Evolutionary conservation across 1,139 yeast genomes (phyloP).

Genomic region (Zygosaccharomyces sapae): DNA sequence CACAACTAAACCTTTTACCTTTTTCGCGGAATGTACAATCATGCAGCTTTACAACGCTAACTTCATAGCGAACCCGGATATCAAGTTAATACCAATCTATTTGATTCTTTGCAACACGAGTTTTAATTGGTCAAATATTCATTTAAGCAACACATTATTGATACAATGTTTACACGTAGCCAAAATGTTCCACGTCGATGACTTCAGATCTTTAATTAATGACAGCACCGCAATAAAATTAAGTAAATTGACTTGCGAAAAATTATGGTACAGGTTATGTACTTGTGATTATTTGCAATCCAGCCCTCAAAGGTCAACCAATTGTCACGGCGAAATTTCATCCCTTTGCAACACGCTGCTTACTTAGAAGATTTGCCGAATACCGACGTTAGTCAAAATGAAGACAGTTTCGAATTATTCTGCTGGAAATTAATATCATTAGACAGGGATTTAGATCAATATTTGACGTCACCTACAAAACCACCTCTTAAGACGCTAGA

Average conservation of each 20-base stretch:
- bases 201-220: conserved; percentile 19
- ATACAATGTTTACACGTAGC: conserved; percentile 26
- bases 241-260: conserved; percentile 26
- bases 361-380: conserved; percentile 26
- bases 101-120: conserved; percentile 29
- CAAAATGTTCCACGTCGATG: conserved; percentile 24
- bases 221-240: conserved; percentile 26
- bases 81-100: conserved; percentile 28
- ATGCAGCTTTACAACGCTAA: conserved; percentile 20
- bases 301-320: conserved; percentile 23
- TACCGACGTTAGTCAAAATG: conserved; percentile 29
- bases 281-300: conserved; percentile 28
- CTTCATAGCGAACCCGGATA: conserved; percentile 26
- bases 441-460: conserved; percentile 33
- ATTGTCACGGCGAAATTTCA: conserved; percentile 27
- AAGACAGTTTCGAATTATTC: conserved; percentile 30
- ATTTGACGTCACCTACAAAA: conserved; percentile 18
- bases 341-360: conserved; percentile 33
- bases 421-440: conserved; percentile 33
- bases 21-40: conserved; percentile 20
- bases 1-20: conserved; percentile 15
- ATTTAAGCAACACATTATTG: conserved; percentile 22
- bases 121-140: conserved; percentile 16
- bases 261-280: conserved; percentile 32
- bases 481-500: conserved; percentile 34